Conservation (phyloP, 331 rosid genomes). For the Erythrophleum ivorense region DNA sequence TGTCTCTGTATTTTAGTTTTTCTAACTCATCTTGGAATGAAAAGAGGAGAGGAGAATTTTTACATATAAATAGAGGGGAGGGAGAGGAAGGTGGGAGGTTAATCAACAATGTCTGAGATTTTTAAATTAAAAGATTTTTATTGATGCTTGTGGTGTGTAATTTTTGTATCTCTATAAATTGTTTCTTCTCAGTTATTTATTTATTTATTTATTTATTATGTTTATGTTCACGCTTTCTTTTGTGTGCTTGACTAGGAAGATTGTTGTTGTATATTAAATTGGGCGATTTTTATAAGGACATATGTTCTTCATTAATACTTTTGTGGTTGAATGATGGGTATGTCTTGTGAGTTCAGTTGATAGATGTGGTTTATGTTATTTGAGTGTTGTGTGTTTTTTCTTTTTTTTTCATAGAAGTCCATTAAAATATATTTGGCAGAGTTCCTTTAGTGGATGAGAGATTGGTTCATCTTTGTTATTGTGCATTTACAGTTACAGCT, state of each 20-base stretch:
- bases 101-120: no score
- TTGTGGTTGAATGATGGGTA: conserved; percentile 78
- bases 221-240: conserved; percentile 31
- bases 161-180: conserved; percentile 12
- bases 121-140: background rate
- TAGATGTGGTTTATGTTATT: conserved; percentile 18
- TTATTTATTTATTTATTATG: conserved; percentile 19
- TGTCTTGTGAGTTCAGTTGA: conserved; percentile 37
- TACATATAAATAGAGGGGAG: no score
- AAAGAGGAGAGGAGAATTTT: background rate
- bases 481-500: conserved; percentile 67
- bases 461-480: conserved; percentile 81
- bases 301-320: background rate
- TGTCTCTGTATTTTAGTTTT: background rate
- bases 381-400: background rate
- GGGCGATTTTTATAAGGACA: conserved; percentile 21
- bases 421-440: conserved; percentile 54
- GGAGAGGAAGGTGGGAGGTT: no score
- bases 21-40: background rate
- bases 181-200: conserved; percentile 2
- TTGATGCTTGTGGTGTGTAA: conserved; percentile 7
- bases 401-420: conserved; percentile 30
- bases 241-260: background rate
- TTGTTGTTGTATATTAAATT: conserved; percentile 28
- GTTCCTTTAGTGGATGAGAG: conserved; percentile 82